phyloP scores from a whole-genome alignment of 495 filamentous ascomycete genomes.

The Neurospora sp. region DNA sequence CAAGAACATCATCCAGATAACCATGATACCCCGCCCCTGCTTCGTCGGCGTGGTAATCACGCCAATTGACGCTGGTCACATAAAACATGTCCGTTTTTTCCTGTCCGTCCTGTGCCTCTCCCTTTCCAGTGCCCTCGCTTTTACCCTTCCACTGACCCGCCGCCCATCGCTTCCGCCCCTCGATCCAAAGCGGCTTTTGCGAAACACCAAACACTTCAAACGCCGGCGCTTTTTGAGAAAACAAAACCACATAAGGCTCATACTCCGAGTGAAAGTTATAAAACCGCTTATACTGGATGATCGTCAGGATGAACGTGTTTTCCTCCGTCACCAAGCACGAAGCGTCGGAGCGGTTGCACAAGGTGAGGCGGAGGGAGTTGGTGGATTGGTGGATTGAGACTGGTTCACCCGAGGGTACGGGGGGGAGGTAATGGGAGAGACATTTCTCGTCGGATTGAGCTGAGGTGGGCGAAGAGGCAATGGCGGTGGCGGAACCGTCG shows the following conservation, averaged over 20 bases:
- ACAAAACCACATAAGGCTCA: slow-evolving; percentile 45
- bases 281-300: slow-evolving; percentile 43
- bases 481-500: slow-evolving; percentile 31
- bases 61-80: slow-evolving; percentile 45
- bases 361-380: slow-evolving; percentile 42
- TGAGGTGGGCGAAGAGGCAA: slow-evolving; percentile 24
- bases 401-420: slow-evolving; percentile 2
- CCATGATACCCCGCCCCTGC: slow-evolving; percentile 36
- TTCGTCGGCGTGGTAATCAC: slow-evolving; percentile 2
- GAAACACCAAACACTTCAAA: slow-evolving; percentile 42
- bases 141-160: not conserved
- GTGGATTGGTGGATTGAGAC: slow-evolving; percentile 47
- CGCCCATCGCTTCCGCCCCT: slow-evolving; percentile 20
- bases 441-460: slow-evolving; percentile 27
- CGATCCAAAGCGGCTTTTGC: slow-evolving; percentile 41
- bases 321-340: slow-evolving; percentile 24
- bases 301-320: slow-evolving; percentile 41
- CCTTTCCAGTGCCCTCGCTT: no score
- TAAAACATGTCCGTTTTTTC: slow-evolving; percentile 39
- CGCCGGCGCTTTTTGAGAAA: slow-evolving; percentile 27
- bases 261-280: slow-evolving; percentile 37
- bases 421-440: slow-evolving; percentile 31
- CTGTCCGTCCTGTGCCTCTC: not conserved
- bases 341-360: slow-evolving; percentile 38
- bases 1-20: slow-evolving; percentile 38